phyloP scores from a whole-genome alignment of 1,284 basidiomycete genomes.

The Melampsora larici-populina region DNA sequence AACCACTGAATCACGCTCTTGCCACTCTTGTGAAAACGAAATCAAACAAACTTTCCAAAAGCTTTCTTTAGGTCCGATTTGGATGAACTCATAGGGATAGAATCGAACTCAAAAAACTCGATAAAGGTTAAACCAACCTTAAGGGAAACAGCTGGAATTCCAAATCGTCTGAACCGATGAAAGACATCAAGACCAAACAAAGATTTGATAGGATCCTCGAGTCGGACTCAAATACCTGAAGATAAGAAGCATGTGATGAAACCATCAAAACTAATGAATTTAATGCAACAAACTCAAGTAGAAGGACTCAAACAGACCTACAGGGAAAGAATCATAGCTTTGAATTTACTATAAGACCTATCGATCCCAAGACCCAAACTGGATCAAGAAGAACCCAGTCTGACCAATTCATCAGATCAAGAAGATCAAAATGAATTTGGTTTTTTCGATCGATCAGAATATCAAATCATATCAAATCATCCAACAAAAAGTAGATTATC shows the following conservation, averaged over 20 bases:
- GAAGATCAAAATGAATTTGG: background rate
- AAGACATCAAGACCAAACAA: background rate
- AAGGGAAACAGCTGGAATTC: slow-evolving; percentile 23
- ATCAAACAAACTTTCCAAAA: slow-evolving; percentile 61
- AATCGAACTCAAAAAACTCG: background rate
- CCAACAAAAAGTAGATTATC: background rate
- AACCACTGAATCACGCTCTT: slow-evolving; percentile 66
- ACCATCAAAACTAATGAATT: slow-evolving; percentile 19
- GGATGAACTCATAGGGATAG: background rate
- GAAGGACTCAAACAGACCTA: slow-evolving; percentile 22
- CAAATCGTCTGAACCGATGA: background rate
- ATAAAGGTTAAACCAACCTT: background rate
- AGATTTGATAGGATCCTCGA: background rate
- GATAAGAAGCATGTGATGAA: background rate
- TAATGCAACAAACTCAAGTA: slow-evolving; percentile 8
- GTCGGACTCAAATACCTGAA: background rate
- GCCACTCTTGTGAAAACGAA: slow-evolving; percentile 66
- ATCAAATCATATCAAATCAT: slow-evolving; percentile 12
- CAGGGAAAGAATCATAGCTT: slow-evolving; percentile 16
- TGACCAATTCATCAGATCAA: background rate
- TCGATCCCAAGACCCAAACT: slow-evolving; percentile 20
- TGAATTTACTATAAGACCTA: slow-evolving; percentile 30
- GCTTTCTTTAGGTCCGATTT: background rate
- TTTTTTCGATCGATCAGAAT: background rate
- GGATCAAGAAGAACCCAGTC: background rate